Conservation (phyloP, 805 yeast genomes). For the Kuraishia hungarica region DNA sequence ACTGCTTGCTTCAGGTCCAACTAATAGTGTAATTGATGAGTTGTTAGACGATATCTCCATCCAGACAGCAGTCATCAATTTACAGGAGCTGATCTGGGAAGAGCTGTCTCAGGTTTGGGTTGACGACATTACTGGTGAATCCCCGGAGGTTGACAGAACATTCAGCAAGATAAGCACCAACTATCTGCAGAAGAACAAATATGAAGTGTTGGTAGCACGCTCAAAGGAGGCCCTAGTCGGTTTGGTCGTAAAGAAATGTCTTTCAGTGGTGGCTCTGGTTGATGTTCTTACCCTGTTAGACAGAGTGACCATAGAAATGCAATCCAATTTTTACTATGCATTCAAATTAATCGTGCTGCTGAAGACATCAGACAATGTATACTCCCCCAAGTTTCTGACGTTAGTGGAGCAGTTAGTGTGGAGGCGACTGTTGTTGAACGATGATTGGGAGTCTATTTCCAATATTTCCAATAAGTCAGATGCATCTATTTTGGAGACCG, state of each 20-base stretch:
- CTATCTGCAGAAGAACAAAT: conserved; percentile 15
- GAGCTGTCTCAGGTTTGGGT: conserved; percentile 15
- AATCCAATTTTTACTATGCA: conserved; percentile 32
- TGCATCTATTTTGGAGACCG: conserved; percentile 3
- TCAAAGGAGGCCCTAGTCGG: conserved; percentile 15
- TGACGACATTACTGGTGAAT: conserved; percentile 14
- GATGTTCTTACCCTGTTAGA: conserved; percentile 40
- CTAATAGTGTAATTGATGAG: conserved; percentile 13
- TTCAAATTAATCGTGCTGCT: conserved; percentile 40
- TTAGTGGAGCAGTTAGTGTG: conserved; percentile 34
- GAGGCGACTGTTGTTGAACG: conserved; percentile 48
- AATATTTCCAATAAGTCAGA: conserved; percentile 14
- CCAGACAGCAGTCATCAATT: conserved; percentile 16
- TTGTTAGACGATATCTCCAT: conserved; percentile 38
- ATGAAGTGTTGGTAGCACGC: conserved; percentile 6
- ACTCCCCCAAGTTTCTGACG: conserved; percentile 2
- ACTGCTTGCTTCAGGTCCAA: conserved; percentile 31
- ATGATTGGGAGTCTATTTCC: conserved; percentile 39
- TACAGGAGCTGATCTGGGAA: conserved; percentile 8
- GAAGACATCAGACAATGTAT: conserved; percentile 19
- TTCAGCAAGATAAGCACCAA: conserved; percentile 4
- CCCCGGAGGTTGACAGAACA: conserved; percentile 6
- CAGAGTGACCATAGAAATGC: conserved; percentile 18
- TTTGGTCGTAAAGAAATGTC: conserved; percentile 29
- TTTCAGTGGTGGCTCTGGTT: conserved; percentile 34